Evolutionary conservation across 805 yeast species (phyloP).

Genomic region (Isabelozyma heimii): DNA sequence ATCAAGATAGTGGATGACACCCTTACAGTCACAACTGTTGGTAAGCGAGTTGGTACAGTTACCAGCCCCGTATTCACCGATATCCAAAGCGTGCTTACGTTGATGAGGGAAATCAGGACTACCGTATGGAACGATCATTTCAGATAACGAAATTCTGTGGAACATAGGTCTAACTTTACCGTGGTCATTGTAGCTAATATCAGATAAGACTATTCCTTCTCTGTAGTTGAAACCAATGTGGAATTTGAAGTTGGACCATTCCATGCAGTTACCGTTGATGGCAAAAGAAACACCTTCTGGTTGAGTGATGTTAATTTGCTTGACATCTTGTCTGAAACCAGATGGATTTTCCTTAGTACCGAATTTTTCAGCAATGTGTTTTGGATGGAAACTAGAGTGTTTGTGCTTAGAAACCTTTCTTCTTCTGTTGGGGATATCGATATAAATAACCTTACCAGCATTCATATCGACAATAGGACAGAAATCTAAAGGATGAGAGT

Average conservation of each 20-base stretch:
- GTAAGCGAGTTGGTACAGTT: conserved; percentile 77
- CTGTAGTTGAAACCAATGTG: conserved; percentile 84
- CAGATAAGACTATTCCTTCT: conserved; percentile 79
- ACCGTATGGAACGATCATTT: conserved; percentile 87
- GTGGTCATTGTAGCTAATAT: conserved; percentile 71
- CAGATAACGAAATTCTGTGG: conserved; percentile 75
- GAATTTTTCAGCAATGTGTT: conserved; percentile 56
- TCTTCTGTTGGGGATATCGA: conserved; percentile 75
- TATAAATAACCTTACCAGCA: conserved; percentile 62
- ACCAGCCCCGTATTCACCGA: conserved; percentile 88
- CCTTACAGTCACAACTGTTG: conserved; percentile 83
- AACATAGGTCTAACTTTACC: conserved; percentile 71
- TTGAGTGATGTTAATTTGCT: conserved; percentile 70
- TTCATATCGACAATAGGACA: conserved; percentile 80
- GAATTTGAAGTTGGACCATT: conserved; percentile 75
- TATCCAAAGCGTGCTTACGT: conserved; percentile 82
- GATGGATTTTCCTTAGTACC: conserved; percentile 47
- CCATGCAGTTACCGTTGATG: conserved; percentile 65
- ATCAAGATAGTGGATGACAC: conserved; percentile 79
- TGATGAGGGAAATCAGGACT: conserved; percentile 78
- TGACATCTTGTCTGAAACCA: conserved; percentile 58
- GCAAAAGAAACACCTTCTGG: conserved; percentile 82
- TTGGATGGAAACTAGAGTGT: conserved; percentile 69
- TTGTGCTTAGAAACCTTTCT: conserved; percentile 66
- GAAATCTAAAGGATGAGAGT: conserved; percentile 75